phyloP scores from a whole-genome alignment of 2,329 filamentous ascomycete species.

The Diplodia corticola region DNA sequence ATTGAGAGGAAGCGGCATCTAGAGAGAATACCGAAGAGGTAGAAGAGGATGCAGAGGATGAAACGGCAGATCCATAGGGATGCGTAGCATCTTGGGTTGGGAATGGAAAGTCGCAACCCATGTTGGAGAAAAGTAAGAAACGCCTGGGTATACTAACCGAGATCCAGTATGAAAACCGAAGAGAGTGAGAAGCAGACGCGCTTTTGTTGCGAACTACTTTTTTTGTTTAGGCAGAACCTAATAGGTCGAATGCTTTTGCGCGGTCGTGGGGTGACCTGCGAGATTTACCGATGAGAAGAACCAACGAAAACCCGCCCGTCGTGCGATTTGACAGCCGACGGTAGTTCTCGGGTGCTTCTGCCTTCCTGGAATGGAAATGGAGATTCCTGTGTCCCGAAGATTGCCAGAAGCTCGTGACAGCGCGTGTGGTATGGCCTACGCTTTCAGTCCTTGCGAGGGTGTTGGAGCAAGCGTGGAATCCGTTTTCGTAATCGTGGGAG shows the following conservation, averaged over 20 bases:
- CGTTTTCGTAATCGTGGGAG: slow-evolving; percentile 14
- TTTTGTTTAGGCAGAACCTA: slow-evolving; percentile 23
- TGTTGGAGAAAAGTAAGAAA: slow-evolving; percentile 31
- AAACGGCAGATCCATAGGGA: slow-evolving; percentile 70
- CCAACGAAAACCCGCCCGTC: slow-evolving; percentile 38
- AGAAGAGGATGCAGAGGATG: slow-evolving; percentile 74
- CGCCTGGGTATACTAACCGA: slow-evolving; percentile 24
- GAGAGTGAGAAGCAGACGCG: slow-evolving; percentile 25
- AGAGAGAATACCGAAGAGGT: slow-evolving; percentile 77
- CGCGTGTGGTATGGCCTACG: slow-evolving; percentile 1
- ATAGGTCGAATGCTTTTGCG: slow-evolving; percentile 28
- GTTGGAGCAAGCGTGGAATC: slow-evolving; percentile 17
- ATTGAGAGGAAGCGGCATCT: slow-evolving; percentile 62
- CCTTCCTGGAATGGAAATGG: slow-evolving; percentile 16
- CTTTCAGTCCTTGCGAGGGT: slow-evolving; percentile 23
- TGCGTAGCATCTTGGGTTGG: slow-evolving; percentile 36
- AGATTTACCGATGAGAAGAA: slow-evolving; percentile 43
- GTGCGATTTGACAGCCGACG: slow-evolving; percentile 34
- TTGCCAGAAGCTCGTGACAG: slow-evolving; percentile 21
- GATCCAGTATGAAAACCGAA: slow-evolving; percentile 20
- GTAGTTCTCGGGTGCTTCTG: slow-evolving; percentile 20
- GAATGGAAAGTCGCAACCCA: slow-evolving; percentile 38
- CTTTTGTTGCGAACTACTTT: slow-evolving; percentile 24
- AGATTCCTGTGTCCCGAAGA: slow-evolving; percentile 5
- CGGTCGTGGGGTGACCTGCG: slow-evolving; percentile 40